phyloP scores from a whole-genome alignment of 768 basidiomycete species.

The Lentinus brumalis region DNA sequence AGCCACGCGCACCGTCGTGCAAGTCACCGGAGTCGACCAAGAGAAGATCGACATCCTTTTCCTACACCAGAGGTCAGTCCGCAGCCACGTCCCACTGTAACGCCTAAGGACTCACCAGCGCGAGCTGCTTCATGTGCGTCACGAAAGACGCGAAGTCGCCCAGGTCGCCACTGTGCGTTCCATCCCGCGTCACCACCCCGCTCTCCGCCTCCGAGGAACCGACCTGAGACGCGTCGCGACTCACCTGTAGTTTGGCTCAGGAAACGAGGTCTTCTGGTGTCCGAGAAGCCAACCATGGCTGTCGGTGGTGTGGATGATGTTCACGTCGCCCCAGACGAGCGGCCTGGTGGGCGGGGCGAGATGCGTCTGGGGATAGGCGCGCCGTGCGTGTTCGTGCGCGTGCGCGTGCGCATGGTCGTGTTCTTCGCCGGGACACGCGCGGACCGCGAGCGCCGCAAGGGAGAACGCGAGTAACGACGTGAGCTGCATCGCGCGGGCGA shows the following conservation, averaged over 20 bases:
- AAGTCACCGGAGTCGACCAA: constrained; percentile 82
- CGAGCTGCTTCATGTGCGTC: constrained; percentile 75
- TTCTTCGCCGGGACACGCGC: constrained; percentile 28
- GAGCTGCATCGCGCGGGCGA: constrained; percentile 12
- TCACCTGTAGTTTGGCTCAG: constrained; percentile 76
- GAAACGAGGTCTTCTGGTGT: constrained; percentile 72
- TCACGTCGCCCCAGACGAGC: constrained; percentile 87
- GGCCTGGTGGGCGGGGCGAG: constrained; percentile 62
- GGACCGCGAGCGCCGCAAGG: constrained; percentile 18
- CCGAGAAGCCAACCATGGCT: constrained; percentile 83
- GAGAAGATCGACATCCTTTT: constrained; percentile 79
- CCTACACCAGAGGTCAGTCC: constrained; percentile 31
- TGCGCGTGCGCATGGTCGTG: constrained; percentile 36
- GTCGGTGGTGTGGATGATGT: constrained; percentile 86
- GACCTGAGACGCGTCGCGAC: constrained; percentile 14
- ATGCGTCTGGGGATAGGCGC: constrained; percentile 42
- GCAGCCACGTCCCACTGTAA: background rate
- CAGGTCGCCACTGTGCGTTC: constrained; percentile 49
- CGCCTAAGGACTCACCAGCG: constrained; percentile 43
- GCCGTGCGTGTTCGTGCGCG: constrained; percentile 26
- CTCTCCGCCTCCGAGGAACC: background rate
- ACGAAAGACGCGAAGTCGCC: constrained; percentile 92
- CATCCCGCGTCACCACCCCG: background rate
- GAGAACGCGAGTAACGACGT: constrained; percentile 14
- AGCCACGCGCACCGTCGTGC: constrained; percentile 55